Percentiles rank a stretch among this genome's conserved stretches.
These are phyloP conservation scores for Hydrangea macrophylla DNA, from an alignment of 148 eudicot genomes.

Conservation along the genomic window DNA sequence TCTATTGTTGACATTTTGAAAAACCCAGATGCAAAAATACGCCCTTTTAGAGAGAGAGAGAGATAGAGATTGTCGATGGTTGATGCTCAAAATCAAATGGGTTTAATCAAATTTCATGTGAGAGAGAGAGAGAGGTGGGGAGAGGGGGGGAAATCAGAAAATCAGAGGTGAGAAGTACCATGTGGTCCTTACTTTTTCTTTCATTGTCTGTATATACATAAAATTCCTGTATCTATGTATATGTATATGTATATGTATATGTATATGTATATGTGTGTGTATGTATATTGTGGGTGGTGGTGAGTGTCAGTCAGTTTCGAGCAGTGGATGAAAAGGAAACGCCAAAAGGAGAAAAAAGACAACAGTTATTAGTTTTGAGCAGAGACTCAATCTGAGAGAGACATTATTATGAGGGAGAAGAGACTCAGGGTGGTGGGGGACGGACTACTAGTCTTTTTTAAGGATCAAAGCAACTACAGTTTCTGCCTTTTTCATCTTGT, in stretches of 20 bases:
- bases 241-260: not conserved
- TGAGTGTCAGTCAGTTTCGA: not conserved
- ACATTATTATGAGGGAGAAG: too few species aligned
- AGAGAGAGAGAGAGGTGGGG: not conserved
- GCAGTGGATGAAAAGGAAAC: too few species aligned
- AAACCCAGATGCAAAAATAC: not conserved
- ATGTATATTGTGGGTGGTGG: too few species aligned
- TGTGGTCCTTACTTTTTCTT: not conserved
- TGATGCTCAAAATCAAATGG: not conserved
- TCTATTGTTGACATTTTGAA: constrained; percentile 16
- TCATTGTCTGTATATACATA: not conserved
- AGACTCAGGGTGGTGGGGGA: too few species aligned
- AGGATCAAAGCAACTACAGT: too few species aligned
- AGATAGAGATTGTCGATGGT: not conserved
- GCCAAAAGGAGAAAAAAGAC: too few species aligned
- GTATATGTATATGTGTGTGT: not conserved
- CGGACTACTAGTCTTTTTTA: too few species aligned
- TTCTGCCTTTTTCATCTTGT: too few species aligned
- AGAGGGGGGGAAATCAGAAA: not conserved
- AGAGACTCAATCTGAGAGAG: too few species aligned
- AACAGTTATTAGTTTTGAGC: too few species aligned
- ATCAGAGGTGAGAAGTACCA: not conserved
- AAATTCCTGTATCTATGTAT: not conserved
- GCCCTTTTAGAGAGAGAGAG: not conserved
- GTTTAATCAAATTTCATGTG: not conserved